Evolutionary conservation across 257 asterid genomes (phyloP).

Genomic region (Petunia secreta): DNA sequence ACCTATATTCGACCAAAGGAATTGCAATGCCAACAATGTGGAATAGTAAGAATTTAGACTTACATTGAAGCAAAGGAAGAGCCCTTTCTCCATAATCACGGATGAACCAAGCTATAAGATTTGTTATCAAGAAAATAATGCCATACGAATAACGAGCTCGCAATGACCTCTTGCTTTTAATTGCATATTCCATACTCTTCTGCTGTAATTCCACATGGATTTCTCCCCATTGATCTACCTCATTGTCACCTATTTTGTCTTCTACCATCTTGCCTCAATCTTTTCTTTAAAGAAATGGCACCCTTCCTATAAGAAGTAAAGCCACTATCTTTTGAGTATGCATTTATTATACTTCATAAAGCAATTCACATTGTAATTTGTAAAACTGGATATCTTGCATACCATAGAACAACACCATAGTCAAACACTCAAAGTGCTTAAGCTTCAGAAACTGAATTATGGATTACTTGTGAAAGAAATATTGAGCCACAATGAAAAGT

Average conservation of each 20-base stretch:
- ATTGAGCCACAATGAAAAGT: slow-evolving; percentile 14
- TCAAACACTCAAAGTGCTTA: slow-evolving; percentile 22
- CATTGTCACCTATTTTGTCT: slow-evolving; percentile 36
- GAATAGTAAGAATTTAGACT: slow-evolving; percentile 35
- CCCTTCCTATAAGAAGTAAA: slow-evolving; percentile 40
- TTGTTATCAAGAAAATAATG: slow-evolving; percentile 60
- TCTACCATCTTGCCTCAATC: slow-evolving; percentile 38
- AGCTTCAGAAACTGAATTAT: background rate
- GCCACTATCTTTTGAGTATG: background rate
- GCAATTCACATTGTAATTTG: background rate
- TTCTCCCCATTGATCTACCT: slow-evolving; percentile 33
- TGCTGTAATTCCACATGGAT: slow-evolving; percentile 25
- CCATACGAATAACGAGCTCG: slow-evolving; percentile 83
- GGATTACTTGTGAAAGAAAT: background rate
- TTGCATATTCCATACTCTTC: slow-evolving; percentile 39
- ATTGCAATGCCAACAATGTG: background rate
- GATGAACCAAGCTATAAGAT: slow-evolving; percentile 79
- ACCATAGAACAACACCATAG: slow-evolving; percentile 21
- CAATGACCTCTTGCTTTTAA: slow-evolving; percentile 58
- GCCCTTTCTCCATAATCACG: slow-evolving; percentile 80
- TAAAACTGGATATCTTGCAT: background rate
- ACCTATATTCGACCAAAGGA: background rate
- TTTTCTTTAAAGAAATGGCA: slow-evolving; percentile 34
- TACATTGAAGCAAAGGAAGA: slow-evolving; percentile 68
- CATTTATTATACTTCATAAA: background rate